Base-by-base conservation (phyloP, 352 stramenopile species). In the Phytophthora ramorum region DNA sequence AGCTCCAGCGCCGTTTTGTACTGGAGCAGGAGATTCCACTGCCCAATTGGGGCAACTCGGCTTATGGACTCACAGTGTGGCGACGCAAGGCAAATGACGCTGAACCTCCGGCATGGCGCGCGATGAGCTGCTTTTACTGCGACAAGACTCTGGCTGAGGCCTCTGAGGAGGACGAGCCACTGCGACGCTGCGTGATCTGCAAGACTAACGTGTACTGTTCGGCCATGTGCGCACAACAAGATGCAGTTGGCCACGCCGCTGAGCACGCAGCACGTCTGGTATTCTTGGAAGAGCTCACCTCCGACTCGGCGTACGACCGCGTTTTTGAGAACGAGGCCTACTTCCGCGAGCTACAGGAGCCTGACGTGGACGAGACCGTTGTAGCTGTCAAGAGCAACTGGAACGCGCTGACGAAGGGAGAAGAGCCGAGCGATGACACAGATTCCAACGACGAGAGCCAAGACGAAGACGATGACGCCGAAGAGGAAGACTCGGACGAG, bases 121-220 rank as follows among this genome's bases (percentile, higher is more conserved):
- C 62, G 1, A 77, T 79, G 76, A 85, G 71, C 69, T 92, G 83
- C 51, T 89, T 87, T 40, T 58, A 78, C 35, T 92, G 83, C 45
- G 53, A 72, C 35, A 78, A 80, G 40, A 76, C 73, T 34, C 41
- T 79, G 16, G 59, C 59, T 13, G 76, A 85, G 8, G 77, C 71
- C 1, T 60, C 44, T 0, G 71, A 73, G 17, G 79, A 89, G 38
- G 64, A 58, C n/a, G 66, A 77, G 12, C 58, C 70, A n/a, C 60
- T 95, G 17, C 70, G 70, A 48, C 86, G 84, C 35, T 95, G 86
- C 41, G 69, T 85, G 53, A 52, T 95, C 14, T 95, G 86, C 65
- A 93, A 92, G 60, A 93, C 84, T 8, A 82, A 90, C 56, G 72
- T 87, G n/a, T 95, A 95, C 51, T 95, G 86, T 71, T 91, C 79